Conservation (phyloP, 768 basidiomycete genomes). For the Rhodotorula diobovata region DNA sequence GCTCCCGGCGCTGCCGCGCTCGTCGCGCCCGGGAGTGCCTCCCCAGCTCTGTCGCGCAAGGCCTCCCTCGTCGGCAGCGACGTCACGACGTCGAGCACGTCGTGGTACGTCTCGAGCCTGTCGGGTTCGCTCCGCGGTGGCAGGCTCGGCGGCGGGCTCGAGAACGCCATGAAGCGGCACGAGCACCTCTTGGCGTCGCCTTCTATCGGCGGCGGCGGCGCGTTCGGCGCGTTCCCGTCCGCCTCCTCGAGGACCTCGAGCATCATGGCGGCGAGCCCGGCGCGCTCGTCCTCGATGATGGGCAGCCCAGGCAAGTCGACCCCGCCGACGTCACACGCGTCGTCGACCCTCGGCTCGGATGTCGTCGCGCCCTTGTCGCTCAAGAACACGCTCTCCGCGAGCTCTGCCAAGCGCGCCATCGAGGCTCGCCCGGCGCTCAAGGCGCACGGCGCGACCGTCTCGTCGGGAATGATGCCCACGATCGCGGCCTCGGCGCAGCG, state of each 20-base stretch:
- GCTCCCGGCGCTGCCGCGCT: neutral
- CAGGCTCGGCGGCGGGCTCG: slow-evolving; percentile 17
- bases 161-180: slow-evolving; percentile 28
- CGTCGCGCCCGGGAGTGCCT: neutral
- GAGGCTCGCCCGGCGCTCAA: slow-evolving; percentile 26
- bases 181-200: slow-evolving; percentile 20
- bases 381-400: neutral
- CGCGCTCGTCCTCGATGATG: neutral
- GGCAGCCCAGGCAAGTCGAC: neutral
- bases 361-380: neutral
- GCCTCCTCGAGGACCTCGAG: neutral
- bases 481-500: slow-evolving; percentile 18
- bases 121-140: slow-evolving; percentile 21
- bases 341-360: neutral
- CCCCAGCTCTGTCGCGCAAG: slow-evolving; percentile 24
- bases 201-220: neutral
- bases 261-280: neutral
- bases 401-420: no score
- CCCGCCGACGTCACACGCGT: slow-evolving; percentile 1
- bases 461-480: slow-evolving; percentile 32
- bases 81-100: slow-evolving; percentile 21
- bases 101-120: slow-evolving; percentile 30
- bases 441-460: slow-evolving; percentile 33
- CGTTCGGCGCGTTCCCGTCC: slow-evolving; percentile 14
- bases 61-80: slow-evolving; percentile 34